Evolutionary conservation across 495 filamentous ascomycete genomes (phyloP).

Genomic region (Diplogelasinospora grovesii): DNA sequence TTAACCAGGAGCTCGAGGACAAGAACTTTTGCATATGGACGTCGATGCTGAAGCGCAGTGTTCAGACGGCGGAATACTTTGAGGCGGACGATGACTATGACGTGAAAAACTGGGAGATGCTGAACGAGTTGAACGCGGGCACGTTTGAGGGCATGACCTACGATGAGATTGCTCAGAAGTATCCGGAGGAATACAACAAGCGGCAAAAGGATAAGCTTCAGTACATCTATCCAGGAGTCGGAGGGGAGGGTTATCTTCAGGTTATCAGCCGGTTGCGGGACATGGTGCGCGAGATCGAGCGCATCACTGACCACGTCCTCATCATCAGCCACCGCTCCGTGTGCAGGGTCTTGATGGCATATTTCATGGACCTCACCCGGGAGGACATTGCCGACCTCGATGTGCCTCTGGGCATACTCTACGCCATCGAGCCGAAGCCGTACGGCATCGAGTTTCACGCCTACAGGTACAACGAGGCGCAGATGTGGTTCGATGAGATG

Average conservation of each 20-base stretch:
- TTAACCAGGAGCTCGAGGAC: constrained; percentile 52
- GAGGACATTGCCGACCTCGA: constrained; percentile 90
- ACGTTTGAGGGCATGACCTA: constrained; percentile 93
- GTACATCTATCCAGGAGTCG: constrained; percentile 91
- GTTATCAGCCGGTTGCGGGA: constrained; percentile 93
- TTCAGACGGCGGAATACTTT: constrained; percentile 80
- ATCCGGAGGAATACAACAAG: constrained; percentile 68
- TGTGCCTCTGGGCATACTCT: constrained; percentile 85
- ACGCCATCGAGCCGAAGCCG: constrained; percentile 92
- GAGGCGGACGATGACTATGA: constrained; percentile 93
- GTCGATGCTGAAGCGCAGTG: constrained; percentile 83
- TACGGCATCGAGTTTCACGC: constrained; percentile 96
- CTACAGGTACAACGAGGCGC: constrained; percentile 73
- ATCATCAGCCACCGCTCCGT: constrained; percentile 87
- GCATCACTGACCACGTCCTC: constrained; percentile 90
- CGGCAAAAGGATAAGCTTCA: constrained; percentile 77
- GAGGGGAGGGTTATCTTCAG: constrained; percentile 93
- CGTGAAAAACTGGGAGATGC: constrained; percentile 95
- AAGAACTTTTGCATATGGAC: constrained; percentile 99
- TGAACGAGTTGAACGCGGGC: constrained; percentile 92
- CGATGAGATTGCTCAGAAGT: constrained; percentile 68
- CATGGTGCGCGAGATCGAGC: constrained; percentile 93
- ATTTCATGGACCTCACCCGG: constrained; percentile 84
- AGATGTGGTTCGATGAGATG: constrained; percentile 73
- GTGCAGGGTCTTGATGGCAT: constrained; percentile 85